Evolutionary conservation across 2,329 filamentous ascomycete genomes (phyloP).

Genomic region (Fusarium sp.): DNA sequence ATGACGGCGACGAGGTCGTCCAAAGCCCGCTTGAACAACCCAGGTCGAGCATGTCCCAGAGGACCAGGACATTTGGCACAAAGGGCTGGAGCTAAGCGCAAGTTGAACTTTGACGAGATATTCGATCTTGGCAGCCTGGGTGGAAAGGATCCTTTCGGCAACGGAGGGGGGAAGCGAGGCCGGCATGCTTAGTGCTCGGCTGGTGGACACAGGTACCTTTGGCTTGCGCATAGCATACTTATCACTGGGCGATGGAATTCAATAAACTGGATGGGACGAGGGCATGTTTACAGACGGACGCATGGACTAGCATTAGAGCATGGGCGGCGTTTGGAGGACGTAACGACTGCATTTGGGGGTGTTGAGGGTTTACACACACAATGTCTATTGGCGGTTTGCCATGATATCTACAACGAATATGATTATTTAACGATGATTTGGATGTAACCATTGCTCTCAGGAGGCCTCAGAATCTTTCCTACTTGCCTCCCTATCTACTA

Average conservation of each 20-base stretch:
- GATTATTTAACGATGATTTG: constrained; percentile 23
- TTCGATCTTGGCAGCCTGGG: constrained; percentile 74
- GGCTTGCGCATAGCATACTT: constrained; percentile 27
- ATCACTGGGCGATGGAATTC: constrained; percentile 38
- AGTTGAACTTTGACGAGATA: constrained; percentile 79
- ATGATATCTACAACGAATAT: constrained; percentile 32
- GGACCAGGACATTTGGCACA: constrained; percentile 64
- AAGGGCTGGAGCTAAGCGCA: constrained; percentile 78
- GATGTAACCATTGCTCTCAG: neutral
- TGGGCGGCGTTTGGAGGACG: constrained; percentile 53
- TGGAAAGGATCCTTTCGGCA: constrained; percentile 70
- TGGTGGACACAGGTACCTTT: constrained; percentile 15
- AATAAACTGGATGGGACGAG: constrained; percentile 43
- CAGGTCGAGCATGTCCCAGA: constrained; percentile 42
- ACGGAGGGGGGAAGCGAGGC: constrained; percentile 61
- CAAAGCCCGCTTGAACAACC: constrained; percentile 46
- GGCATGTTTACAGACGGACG: constrained; percentile 50
- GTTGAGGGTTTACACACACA: constrained; percentile 32
- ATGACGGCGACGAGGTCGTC: constrained; percentile 43
- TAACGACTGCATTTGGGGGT: constrained; percentile 45
- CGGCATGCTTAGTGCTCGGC: constrained; percentile 56
- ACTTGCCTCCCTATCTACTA: neutral
- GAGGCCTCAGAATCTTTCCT: neutral
- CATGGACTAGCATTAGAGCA: constrained; percentile 52
- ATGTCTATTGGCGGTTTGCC: constrained; percentile 31